Evolutionary conservation across 1,284 basidiomycete species (phyloP), one percentile per base, ranked within the genome.

Genomic region (Stygiomarasmius scandens): DNA sequence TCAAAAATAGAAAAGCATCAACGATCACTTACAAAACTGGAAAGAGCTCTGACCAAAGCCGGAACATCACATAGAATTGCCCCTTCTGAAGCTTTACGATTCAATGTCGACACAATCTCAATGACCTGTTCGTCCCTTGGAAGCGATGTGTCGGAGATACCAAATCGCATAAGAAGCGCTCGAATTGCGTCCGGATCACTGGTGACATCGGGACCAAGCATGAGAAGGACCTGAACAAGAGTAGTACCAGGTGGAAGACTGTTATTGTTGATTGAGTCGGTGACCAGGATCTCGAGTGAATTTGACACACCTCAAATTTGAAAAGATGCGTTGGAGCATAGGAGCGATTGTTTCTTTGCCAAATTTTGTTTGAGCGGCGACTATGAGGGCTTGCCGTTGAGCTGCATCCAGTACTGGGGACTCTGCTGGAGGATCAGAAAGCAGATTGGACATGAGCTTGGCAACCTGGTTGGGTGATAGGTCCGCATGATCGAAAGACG

Each of bases 401-500:
- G 78, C 72, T 29, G 80, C 75, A 69, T 92, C 90, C 59, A 93
- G 72, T 38, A 88, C 74, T 48, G 90, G 87, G 19, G 81, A 73
- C 62, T 92, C 90, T 46, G 77, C 69, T 12, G 83, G 79, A 10
- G 83, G 75, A 67, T 90, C 85, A 38, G 82, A 87, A 60, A 95
- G 81, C 58, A 95, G 78, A 70, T 92, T 91, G 54, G 87, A 80
- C 74, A 95, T 82, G 64, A 95, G 78, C 73, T 90, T 90, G 58
- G 86, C 83, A 56, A 91, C 78, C 67, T 93, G 90, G 54, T 80
- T 79, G 19, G 87, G 86, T 24, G 82, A 83, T 56, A 94, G 77
- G 71, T 93, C 92, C 41, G 86, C 86, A 65, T 91, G 84, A 71
- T 95, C 90, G 66, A 92, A 91, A 23, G 84, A 85, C 12, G 89